Percentiles rank a stretch among this genome's conserved stretches.
Evolutionary conservation across 768 basidiomycete species (phyloP).

Genomic region (Albatrellus ellisii): DNA sequence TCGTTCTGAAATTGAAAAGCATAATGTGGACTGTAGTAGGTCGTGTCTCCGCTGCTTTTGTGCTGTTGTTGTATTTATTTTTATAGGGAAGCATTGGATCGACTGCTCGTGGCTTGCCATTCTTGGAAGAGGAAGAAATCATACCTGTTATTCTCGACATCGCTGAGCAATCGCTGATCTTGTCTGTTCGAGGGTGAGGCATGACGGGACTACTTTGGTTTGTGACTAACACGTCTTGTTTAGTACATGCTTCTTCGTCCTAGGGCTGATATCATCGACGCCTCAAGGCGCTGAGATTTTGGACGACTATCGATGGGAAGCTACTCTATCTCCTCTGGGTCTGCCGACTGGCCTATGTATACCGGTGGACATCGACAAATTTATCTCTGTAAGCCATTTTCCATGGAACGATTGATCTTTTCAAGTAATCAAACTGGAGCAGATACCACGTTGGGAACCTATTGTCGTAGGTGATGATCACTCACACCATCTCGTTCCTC

Average conservation of each 20-base stretch:
- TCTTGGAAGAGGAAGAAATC: slow-evolving; percentile 92
- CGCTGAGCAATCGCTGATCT: slow-evolving; percentile 76
- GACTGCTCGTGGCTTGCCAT: slow-evolving; percentile 80
- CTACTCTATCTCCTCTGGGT: slow-evolving; percentile 77
- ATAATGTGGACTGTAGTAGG: slow-evolving; percentile 90
- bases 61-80: slow-evolving; percentile 1
- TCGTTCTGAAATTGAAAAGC: slow-evolving; percentile 86
- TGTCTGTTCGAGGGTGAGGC: slow-evolving; percentile 87
- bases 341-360: slow-evolving; percentile 84
- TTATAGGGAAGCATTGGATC: slow-evolving; percentile 87
- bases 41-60: background rate
- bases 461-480: slow-evolving; percentile 19
- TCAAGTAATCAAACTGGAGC: no score
- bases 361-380: slow-evolving; percentile 70
- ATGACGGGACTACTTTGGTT: background rate
- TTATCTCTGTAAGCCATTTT: slow-evolving; percentile 49
- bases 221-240: background rate
- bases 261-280: slow-evolving; percentile 87
- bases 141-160: slow-evolving; percentile 85
- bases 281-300: slow-evolving; percentile 87
- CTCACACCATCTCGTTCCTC: slow-evolving; percentile 43
- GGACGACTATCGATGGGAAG: slow-evolving; percentile 88
- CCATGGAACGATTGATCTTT: no score
- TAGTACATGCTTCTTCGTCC: slow-evolving; percentile 93
- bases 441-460: slow-evolving; percentile 64